Conservation (phyloP, 2,329 filamentous ascomycete species). For the Fusarium nygamai region DNA sequence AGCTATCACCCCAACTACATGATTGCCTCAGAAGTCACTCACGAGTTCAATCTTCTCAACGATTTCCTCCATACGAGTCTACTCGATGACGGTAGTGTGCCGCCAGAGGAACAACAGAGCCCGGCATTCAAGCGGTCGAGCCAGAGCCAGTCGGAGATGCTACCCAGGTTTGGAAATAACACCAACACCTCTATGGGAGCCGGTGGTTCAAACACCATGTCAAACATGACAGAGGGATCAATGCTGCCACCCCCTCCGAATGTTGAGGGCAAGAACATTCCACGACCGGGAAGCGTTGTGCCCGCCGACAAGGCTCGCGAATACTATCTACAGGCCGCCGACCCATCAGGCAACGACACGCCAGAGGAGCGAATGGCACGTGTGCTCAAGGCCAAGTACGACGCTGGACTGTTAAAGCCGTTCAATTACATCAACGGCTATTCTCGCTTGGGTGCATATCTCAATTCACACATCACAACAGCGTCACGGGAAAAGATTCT, state of each 20-base stretch:
- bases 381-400: conserved; percentile 93
- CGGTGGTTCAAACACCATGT: conserved; percentile 34
- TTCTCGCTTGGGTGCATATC: conserved; percentile 86
- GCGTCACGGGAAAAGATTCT: conserved; percentile 90
- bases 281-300: conserved; percentile 68
- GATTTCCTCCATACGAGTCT: conserved; percentile 95
- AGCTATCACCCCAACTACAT: conserved; percentile 93
- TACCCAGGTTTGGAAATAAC: conserved; percentile 60
- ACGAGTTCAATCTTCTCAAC: conserved; percentile 96
- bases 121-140: conserved; percentile 54
- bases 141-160: conserved; percentile 58
- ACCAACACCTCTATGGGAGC: conserved; percentile 35
- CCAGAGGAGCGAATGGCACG: conserved; percentile 97
- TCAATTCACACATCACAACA: conserved; percentile 87
- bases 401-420: conserved; percentile 91
- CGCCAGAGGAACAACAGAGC: conserved; percentile 71
- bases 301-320: conserved; percentile 81
- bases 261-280: conserved; percentile 63
- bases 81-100: conserved; percentile 81
- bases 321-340: conserved; percentile 96
- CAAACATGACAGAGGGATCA: conserved; percentile 46
- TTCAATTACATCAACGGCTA: conserved; percentile 99
- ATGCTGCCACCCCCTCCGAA: conserved; percentile 61
- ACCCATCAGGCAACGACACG: conserved; percentile 84
- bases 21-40: conserved; percentile 90